Percentiles rank a stretch among this genome's conserved stretches.
phyloP scores from a whole-genome alignment of 176 grass and related monocot genomes.

The Rhynchospora breviuscula region DNA sequence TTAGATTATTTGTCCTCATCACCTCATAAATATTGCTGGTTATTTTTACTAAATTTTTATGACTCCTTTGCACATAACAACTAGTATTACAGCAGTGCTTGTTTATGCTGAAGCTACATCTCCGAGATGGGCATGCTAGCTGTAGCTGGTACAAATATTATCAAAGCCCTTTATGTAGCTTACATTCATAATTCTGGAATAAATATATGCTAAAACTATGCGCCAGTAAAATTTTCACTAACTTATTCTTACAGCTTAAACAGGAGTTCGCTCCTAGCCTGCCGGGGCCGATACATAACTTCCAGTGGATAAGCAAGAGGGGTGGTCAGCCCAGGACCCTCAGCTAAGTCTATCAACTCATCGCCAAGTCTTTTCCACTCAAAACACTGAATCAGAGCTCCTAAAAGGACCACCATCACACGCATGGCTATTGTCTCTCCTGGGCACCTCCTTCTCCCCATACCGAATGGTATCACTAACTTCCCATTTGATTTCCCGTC shows the following conservation, averaged over 20 bases:
- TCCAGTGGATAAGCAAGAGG: conserved; percentile 5
- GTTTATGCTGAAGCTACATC: too few species aligned
- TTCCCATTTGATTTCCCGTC: background rate
- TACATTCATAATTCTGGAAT: too few species aligned
- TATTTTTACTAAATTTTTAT: too few species aligned
- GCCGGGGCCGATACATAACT: conserved; percentile 10
- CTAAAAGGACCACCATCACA: background rate
- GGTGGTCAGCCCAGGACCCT: background rate
- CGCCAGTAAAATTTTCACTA: background rate
- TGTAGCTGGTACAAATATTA: too few species aligned
- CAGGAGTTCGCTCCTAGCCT: background rate
- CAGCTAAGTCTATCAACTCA: conserved; percentile 26
- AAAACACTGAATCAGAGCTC: conserved; percentile 32
- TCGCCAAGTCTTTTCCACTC: conserved; percentile 24
- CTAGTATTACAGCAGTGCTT: too few species aligned
- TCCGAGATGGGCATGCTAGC: too few species aligned
- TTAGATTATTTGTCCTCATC: too few species aligned
- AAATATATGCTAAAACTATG: background rate
- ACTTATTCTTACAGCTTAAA: background rate
- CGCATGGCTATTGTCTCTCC: conserved; percentile 27
- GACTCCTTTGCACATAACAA: too few species aligned
- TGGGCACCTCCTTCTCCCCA: conserved; percentile 41
- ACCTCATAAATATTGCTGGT: too few species aligned
- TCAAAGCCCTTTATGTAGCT: too few species aligned
- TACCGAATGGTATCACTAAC: conserved; percentile 42